Evolutionary conservation across 179 eudicot genomes (phyloP), one percentile per base, ranked within the genome.

Genomic region (Amaranthus tricolor): DNA sequence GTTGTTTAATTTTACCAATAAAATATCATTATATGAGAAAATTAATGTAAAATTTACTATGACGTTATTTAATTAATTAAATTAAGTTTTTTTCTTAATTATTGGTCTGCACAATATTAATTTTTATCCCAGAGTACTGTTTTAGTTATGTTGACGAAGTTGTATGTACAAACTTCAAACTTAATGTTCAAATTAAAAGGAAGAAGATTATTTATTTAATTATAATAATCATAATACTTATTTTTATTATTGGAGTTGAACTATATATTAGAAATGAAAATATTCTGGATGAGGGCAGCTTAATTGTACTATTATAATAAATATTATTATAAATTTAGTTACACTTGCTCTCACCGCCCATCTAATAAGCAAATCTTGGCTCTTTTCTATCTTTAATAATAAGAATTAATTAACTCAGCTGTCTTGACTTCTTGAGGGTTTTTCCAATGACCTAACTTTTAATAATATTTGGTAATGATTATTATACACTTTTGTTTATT

Each of bases 211-310:
- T 15, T 14, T n/a, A 12, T 12, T 9, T 6, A 3, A 53, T 52
- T 21, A 14, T 13, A 62, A n/a, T 56, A n/a, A 44, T 56, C 49
- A n/a, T n/a, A 21, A 10, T 56, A 16, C 7, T 24, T 6, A 19
- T 4, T 13, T 16, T 55, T 56, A 31, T 31, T 31, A 31, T 44
- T 13, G 52, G 47, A 55, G 49, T 56, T 21, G 65, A 15, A 66
- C 56, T 71, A 66, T 72, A n/a, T 50, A 53, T 48, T 72, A 77
- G 80, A 76, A 56, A 43, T 66, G 64, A 71, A 77, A 47, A 19
- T 72, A 64, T 63, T 72, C 20, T 77, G 59, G n/a, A 56, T 53
- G 53, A 66, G 62, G n/a, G 59, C 61, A 73, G 76, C 64, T 40
- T 50, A 13, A 51, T 73, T 62, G 56, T 51, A 13, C 48, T 64